These are phyloP conservation scores for Platanus orientalis DNA, from an alignment of 164 flowering plant genomes.

Conservation along the genomic window DNA sequence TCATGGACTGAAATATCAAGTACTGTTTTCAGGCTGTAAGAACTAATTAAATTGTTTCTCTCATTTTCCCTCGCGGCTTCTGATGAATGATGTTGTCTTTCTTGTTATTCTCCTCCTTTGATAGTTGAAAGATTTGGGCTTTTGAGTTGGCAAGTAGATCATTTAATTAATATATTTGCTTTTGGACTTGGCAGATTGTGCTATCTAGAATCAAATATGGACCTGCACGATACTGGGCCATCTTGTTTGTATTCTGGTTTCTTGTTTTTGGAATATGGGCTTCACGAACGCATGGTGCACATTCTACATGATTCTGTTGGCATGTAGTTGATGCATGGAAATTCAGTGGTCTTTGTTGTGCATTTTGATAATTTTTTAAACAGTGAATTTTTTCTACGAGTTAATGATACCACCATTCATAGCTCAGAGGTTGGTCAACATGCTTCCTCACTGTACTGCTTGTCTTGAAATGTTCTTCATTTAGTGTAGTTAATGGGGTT, in stretches of 20 bases:
- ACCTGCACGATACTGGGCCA: constrained; percentile 98
- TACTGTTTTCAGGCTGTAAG: too few relatives aligned
- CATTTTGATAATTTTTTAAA: not conserved
- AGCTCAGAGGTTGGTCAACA: too few relatives aligned
- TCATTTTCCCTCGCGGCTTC: too few relatives aligned
- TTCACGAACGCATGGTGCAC: constrained; percentile 71
- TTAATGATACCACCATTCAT: too few relatives aligned
- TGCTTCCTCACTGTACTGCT: too few relatives aligned
- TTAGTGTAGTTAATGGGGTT: too few relatives aligned
- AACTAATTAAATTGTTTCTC: too few relatives aligned
- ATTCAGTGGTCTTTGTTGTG: not conserved
- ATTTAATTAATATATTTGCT: constrained; percentile 1
- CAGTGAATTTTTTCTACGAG: too few relatives aligned
- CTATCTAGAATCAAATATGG: constrained; percentile 93
- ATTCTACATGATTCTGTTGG: constrained; percentile 33
- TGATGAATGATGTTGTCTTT: too few relatives aligned
- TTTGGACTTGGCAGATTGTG: constrained; percentile 61
- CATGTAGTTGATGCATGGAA: constrained; percentile 8
- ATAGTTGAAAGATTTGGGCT: not conserved
- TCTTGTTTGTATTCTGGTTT: constrained; percentile 96
- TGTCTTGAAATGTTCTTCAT: too few relatives aligned
- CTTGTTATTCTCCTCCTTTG: not conserved
- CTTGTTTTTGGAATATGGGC: constrained; percentile 99
- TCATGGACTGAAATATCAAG: not conserved
- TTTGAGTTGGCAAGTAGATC: not conserved